These are phyloP conservation scores for Pichia sp. DNA, from an alignment of 1,139 yeast genomes.

Conservation along the genomic window DNA sequence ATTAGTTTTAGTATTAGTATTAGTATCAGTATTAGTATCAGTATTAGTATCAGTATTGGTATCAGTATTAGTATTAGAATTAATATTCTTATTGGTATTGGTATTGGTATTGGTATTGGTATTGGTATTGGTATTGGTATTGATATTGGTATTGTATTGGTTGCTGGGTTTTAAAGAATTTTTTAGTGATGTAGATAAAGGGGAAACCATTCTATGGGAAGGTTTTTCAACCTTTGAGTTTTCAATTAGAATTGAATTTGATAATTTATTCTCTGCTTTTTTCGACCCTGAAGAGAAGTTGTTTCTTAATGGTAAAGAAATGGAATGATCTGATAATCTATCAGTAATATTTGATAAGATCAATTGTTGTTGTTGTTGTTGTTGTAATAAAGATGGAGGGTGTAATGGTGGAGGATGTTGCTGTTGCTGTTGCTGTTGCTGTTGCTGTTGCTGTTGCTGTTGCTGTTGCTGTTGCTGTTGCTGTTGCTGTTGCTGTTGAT, in stretches of 20 bases:
- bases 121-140: no score
- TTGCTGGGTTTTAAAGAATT: neutral
- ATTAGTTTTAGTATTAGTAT: no score
- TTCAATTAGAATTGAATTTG: neutral
- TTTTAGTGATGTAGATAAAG: neutral
- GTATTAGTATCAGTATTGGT: no score
- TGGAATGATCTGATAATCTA: neutral
- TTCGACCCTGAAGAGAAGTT: neutral
- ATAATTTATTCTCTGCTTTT: neutral
- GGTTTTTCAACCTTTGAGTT: neutral
- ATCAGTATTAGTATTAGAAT: no score
- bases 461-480: neutral
- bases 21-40: no score
- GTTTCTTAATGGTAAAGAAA: neutral
- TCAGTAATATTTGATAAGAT: neutral
- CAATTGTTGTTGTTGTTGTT: neutral
- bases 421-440: neutral
- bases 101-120: no score
- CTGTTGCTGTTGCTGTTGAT: neutral
- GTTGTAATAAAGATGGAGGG: neutral
- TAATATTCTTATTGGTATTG: no score
- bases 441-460: neutral
- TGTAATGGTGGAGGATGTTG: neutral
- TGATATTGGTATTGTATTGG: neutral
- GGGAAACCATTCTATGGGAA: neutral